Evolutionary conservation across 495 filamentous ascomycete species (phyloP), one percentile per base, ranked within the genome.

Genomic region (Daldinia loculata): DNA sequence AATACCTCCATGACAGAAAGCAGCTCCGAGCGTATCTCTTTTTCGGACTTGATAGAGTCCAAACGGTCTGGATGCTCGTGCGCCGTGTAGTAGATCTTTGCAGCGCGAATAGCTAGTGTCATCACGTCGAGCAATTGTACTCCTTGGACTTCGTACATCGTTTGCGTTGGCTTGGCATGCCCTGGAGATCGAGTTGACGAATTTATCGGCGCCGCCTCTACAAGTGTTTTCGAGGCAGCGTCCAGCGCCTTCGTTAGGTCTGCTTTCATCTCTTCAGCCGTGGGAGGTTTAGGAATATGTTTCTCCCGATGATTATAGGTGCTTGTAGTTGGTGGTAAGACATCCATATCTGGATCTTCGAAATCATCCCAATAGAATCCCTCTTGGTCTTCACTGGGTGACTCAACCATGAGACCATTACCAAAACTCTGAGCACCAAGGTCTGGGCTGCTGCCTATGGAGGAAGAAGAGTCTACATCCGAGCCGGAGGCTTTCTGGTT

Each of bases 281-380:
- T 90, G 38, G 95, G 96, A 19, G 95, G 93, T 4, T 91, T 94
- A n/a, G 92, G 89, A 34, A 97, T 85, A 56, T 91, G 90, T 68
- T 94, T 94, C 34, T 92, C 90, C 71, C 92, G 91, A 71, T 94
- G 90, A 69, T 90, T 95, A 79, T 98, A 99, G 7, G 96, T 98
- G 82, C 94, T 97, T 8, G 93, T 93, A 0, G 95, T 99, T 3
- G 95, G 95, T 5, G 95, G 95, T 14, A 97, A 89, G 90, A 99
- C 95, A 41, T 88, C 82, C 27, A 86, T 82, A 17, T 90, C 88
- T 17, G 84, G 80, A 68, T 89, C 87, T 1, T 88, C 84, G 38
- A 87, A 86, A 36, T 90, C 85, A 66, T 85, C 84, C 0, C 86
- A 87, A 68, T 82, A 88, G 66, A 81, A 86, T 55, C 83, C 86